These are phyloP conservation scores for Leccinum aurantiacum DNA, from an alignment of 768 basidiomycete species.

Conservation along the genomic window DNA sequence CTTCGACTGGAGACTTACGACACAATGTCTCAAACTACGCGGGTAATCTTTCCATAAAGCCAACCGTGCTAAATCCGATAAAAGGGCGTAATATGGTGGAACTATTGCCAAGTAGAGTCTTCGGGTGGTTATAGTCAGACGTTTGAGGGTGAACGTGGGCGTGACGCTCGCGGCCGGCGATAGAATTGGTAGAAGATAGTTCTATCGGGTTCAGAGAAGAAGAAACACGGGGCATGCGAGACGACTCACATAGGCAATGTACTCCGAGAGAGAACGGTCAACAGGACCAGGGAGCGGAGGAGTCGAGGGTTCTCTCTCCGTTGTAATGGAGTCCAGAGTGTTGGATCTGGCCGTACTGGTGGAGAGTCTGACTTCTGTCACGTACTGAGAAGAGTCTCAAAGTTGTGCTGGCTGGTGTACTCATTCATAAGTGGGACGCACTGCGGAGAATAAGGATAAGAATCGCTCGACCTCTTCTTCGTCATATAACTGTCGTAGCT, in stretches of 20 bases:
- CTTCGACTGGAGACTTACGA: constrained; percentile 38
- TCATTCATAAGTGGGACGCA: constrained; percentile 32
- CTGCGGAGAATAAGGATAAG: constrained; percentile 58
- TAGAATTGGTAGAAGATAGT: constrained; percentile 47
- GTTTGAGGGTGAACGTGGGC: constrained; percentile 53
- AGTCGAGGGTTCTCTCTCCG: neutral
- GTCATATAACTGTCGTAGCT: constrained; percentile 60
- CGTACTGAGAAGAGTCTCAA: constrained; percentile 42
- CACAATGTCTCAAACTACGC: constrained; percentile 50
- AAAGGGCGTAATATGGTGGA: constrained; percentile 49
- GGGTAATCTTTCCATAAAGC: constrained; percentile 56
- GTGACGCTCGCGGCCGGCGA: constrained; percentile 40
- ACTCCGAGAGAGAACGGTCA: constrained; percentile 28
- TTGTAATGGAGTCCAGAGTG: neutral
- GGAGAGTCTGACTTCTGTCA: constrained; percentile 52
- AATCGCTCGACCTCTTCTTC: constrained; percentile 65
- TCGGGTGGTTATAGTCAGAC: constrained; percentile 50
- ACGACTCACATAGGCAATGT: constrained; percentile 27
- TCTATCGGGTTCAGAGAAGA: constrained; percentile 26
- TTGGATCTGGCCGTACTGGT: constrained; percentile 24
- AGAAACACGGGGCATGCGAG: constrained; percentile 1
- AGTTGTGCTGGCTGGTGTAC: neutral
- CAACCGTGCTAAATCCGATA: constrained; percentile 38
- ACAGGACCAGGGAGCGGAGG: constrained; percentile 7
- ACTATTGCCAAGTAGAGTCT: constrained; percentile 54